Evolutionary conservation across 768 basidiomycete genomes (phyloP), one percentile per base, ranked within the genome.

Genomic region (Boletus insuetus): DNA sequence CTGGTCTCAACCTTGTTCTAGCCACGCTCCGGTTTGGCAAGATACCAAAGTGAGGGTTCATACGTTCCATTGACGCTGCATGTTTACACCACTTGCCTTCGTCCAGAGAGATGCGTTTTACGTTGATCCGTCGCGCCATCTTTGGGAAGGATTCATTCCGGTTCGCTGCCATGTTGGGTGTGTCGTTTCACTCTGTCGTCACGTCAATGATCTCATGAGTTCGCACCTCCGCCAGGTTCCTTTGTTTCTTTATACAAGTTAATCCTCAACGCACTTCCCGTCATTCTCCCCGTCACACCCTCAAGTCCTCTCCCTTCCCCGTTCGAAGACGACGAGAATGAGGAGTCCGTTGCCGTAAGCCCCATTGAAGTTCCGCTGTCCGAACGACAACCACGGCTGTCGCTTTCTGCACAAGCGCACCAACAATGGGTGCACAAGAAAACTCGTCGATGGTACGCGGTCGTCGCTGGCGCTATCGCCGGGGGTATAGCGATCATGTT

Each of bases 151-250:
- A 97, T 64, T 86, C 91, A 0, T 80, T 88, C 65, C 77, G 94
- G 19, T 95, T 96, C 59, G 91, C 86, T 5, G 84, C 86, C 0
- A 95, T 95, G 92, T 76, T 98, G 37, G 93, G 91, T 86, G 26
- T 1, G 53, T 56, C 52, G 8, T 58, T 40, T 46, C 22, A 20
- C 46, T 58, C 24, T 32, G 9, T 24, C 19, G 35, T 22, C 20
- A 4, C 6, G 22, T 31, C n/a, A 2, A 19, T 32, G 31, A n/a
- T 11, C 14, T 46, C 26, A 19, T 32, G 31, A 48, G 14, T 7
- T 4, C n/a, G 1, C 22, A 12, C 11, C 17, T 17, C 9, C n/a
- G 41, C 12, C 58, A 89, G 89, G 85, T 20, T 82, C 86, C 1
- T 93, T 94, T 58, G 86, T 87, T 2, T 77, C 83, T 1, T 60